These are phyloP conservation scores for Tricladium varicosporioides DNA, from an alignment of 2,329 filamentous ascomycete species.

Conservation along the genomic window DNA sequence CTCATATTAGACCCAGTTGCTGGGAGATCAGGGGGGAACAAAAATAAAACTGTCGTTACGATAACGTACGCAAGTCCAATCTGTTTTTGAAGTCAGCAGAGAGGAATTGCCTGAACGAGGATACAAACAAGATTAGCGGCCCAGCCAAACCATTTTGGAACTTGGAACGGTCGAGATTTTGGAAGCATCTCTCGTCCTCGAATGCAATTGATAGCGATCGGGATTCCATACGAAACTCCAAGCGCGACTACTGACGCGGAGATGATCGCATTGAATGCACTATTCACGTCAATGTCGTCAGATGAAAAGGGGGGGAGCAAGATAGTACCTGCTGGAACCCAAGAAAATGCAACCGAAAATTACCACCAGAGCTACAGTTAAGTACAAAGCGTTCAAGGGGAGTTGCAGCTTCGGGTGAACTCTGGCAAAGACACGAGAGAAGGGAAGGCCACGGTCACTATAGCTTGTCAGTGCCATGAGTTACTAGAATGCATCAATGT, in stretches of 20 bases:
- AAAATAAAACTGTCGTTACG: constrained; percentile 60
- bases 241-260: constrained; percentile 70
- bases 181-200: constrained; percentile 66
- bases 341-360: constrained; percentile 70
- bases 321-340: constrained; percentile 49
- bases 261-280: constrained; percentile 70
- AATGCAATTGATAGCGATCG: constrained; percentile 65
- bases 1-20: constrained; percentile 61
- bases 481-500: too few relatives aligned
- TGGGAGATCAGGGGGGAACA: constrained; percentile 59
- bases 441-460: constrained; percentile 63
- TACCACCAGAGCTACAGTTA: constrained; percentile 59
- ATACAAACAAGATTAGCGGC: constrained; percentile 50
- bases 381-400: constrained; percentile 63
- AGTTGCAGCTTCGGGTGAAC: constrained; percentile 61
- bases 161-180: constrained; percentile 51
- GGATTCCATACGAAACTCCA: constrained; percentile 71
- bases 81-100: constrained; percentile 3
- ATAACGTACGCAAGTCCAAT: constrained; percentile 55
- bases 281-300: neutral
- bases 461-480: too few relatives aligned
- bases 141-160: constrained; percentile 57
- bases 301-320: neutral
- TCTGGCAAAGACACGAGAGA: constrained; percentile 56
- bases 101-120: too few relatives aligned